Conservation (phyloP, 1,284 basidiomycete genomes). For the Cystobasidium slooffiae region DNA sequence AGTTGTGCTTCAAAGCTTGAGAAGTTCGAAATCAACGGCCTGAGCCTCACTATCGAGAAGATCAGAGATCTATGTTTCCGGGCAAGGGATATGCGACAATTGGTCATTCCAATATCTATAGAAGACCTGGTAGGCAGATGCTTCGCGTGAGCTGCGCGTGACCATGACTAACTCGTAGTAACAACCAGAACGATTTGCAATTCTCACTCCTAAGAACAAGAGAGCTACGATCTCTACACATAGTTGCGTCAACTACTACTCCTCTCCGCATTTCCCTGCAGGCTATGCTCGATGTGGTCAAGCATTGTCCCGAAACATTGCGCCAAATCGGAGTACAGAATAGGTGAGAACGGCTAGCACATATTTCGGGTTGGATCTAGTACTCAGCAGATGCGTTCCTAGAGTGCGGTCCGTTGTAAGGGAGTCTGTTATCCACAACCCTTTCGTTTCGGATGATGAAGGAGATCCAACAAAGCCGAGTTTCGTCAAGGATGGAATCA, state of each 20-base stretch:
- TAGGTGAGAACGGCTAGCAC: background rate
- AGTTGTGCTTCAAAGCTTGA: background rate
- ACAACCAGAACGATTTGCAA: conserved; percentile 28
- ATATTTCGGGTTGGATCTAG: background rate
- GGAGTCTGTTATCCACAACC: background rate
- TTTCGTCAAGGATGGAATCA: conserved; percentile 26
- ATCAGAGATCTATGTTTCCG: conserved; percentile 25
- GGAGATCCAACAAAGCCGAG: conserved; percentile 30
- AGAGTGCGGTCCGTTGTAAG: conserved; percentile 17
- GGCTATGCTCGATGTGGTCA: conserved; percentile 34
- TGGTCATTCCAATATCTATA: conserved; percentile 17
- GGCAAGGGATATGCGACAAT: conserved; percentile 15
- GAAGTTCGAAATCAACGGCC: conserved; percentile 30
- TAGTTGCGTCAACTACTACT: conserved; percentile 17
- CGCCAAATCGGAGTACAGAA: conserved; percentile 32
- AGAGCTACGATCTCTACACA: conserved; percentile 15
- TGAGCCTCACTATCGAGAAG: conserved; percentile 9
- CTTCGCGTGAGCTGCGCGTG: no score
- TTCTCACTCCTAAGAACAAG: conserved; percentile 15
- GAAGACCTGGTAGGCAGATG: conserved; percentile 18
- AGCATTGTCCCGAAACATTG: conserved; percentile 24
- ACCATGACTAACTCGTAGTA: background rate
- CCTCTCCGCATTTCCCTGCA: conserved; percentile 9
- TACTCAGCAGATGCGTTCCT: background rate
- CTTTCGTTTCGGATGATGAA: conserved; percentile 3